Evolutionary conservation across 2,329 filamentous ascomycete species (phyloP), one percentile per base, ranked within the genome.

Genomic region (Paracoccidioides brasiliensis): DNA sequence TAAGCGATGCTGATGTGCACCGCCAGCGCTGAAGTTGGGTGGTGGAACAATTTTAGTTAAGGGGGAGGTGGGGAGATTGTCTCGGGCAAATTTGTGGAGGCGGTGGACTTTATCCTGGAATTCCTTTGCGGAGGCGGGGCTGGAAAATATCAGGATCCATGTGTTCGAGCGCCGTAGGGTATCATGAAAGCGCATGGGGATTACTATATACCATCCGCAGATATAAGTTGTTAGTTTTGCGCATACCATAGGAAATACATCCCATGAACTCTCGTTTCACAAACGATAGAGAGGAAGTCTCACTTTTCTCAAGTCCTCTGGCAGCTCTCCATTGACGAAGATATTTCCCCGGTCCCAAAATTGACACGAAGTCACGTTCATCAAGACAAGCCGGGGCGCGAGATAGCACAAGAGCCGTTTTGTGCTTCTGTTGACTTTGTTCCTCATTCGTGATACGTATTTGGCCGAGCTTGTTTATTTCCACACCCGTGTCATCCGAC

Each of bases 81-180:
- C 37, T 35, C 56, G 55, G 15, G 56, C 56, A n/a, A 61, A 44
- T 44, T 49, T 42, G 30, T 56, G 56, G 33, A 63, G 56, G 7
- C 46, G 40, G 30, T 49, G 50, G n/a, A 57, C 56, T 32, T 55
- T 56, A n/a, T 51, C 44, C 44, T 64, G 62, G 46, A 60, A 64
- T 52, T 57, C 57, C 32, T 57, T 53, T 10, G 62, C 62, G n/a
- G 58, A 53, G 3, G 55, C 54, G 12, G 62, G 62, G 15, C 48
- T 59, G 35, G 57, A 22, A 54, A 64, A 63, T 6, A 62, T 30
- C 8, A 64, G 50, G 15, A 63, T 50, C 62, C 62, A 64, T 14
- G 51, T 54, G 49, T 57, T 44, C 32, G 52, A 58, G n/a, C 57
- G 55, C 5, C 57, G 55, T 14, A 64, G 56, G 9, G 57, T 61